phyloP scores from a whole-genome alignment of 1,284 basidiomycete genomes.

The Moniliella sp. region DNA sequence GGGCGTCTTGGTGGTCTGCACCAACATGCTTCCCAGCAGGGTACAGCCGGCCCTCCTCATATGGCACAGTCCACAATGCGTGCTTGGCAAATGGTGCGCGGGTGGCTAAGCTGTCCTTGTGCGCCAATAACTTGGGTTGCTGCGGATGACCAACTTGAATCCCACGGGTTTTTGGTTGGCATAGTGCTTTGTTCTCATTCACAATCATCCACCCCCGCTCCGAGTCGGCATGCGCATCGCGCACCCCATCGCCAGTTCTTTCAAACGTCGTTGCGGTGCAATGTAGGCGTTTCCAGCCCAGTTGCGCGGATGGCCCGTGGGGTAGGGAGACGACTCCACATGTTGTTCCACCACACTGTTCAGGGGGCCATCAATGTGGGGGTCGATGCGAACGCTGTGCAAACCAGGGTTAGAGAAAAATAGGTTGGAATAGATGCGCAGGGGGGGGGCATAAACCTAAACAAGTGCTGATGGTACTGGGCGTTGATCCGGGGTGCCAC shows the following conservation, averaged over 20 bases:
- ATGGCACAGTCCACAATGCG: constrained; percentile 51
- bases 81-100: constrained; percentile 58
- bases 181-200: constrained; percentile 36
- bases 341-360: constrained; percentile 40
- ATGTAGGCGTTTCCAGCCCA: constrained; percentile 43
- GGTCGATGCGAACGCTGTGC: constrained; percentile 58
- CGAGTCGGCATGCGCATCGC: constrained; percentile 45
- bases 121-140: constrained; percentile 47
- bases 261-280: constrained; percentile 46
- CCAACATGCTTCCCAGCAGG: constrained; percentile 66
- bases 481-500: constrained; percentile 70
- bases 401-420: too few species aligned
- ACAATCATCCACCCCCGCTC: constrained; percentile 59
- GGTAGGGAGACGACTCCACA: constrained; percentile 34
- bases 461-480: constrained; percentile 72
- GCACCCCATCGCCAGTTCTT: constrained; percentile 43
- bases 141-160: constrained; percentile 46
- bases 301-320: constrained; percentile 46
- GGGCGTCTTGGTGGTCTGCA: constrained; percentile 45
- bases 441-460: too few species aligned
- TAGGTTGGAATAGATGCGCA: too few species aligned
- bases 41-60: constrained; percentile 55
- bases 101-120: constrained; percentile 48
- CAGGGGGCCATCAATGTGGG: constrained; percentile 55
- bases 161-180: constrained; percentile 45